Evolutionary conservation across 2,329 filamentous ascomycete genomes (phyloP), one percentile per base, ranked within the genome.

Genomic region (Penicillium sp.): DNA sequence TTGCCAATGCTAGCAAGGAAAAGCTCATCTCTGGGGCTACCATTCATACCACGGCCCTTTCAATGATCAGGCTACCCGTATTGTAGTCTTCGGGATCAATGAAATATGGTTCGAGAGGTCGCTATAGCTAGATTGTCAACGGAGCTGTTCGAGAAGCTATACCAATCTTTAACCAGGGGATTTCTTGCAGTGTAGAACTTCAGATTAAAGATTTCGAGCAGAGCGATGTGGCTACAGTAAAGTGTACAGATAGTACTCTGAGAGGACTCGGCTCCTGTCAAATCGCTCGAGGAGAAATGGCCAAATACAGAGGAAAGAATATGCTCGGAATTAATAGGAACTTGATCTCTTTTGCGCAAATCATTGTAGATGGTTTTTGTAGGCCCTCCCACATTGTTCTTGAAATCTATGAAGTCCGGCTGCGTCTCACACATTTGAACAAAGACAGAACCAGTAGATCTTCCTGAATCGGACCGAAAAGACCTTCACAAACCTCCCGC

Each of bases 41-140:
- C 59, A 77, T 81, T 51, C 79, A 89, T 69, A 79, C 85, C 2
- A 90, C 90, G 41, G 82, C 29, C 84, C 85, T 61, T 95, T 93
- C 85, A 95, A 95, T 83, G 86, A 82, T 36, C 90, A 95, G 78
- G 83, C 83, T 63, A 85, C 88, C 64, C 86, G 91, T 53, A 76
- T 86, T 53, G 81, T 94, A 42, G 80, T 95, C 51, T 83, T 95
- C 78, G 84, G 89, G 77, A 84, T 77, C 83, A 94, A 66, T 95
- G 90, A 90, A 84, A 89, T 69, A 79, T 89, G 56, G 80, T 84
- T 54, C 45, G 53, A 1, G 51, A 58, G 15, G 50, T 53, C 7
- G 76, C 89, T 51, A 85, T 86, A 76, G 77, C 79, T 28, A 80
- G 88, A 54, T 83, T 91, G 24, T 84, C 88, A 77, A 71, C 24